Percentiles rank a stretch among this genome's conserved stretches.
Conservation (phyloP, 495 filamentous ascomycete species). For the Trichoderma reesei region DNA sequence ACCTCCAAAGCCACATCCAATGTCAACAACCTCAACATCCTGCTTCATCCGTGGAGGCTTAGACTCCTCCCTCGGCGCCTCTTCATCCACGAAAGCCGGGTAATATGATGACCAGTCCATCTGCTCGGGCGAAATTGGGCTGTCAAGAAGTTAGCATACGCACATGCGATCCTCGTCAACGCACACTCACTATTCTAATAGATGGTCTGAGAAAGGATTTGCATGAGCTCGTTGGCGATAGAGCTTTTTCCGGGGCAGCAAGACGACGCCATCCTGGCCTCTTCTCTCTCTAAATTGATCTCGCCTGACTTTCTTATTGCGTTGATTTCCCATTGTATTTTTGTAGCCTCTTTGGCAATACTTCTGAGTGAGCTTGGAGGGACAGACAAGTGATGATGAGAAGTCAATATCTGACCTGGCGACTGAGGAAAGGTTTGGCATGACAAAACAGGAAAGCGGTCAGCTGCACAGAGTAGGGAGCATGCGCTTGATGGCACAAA, state of each 20-base stretch:
- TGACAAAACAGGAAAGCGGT: background rate
- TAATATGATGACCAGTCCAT: conserved; percentile 90
- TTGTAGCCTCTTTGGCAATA: background rate
- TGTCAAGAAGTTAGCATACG: conserved; percentile 27
- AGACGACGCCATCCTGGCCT: conserved; percentile 11
- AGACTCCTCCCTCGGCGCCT: conserved; percentile 16
- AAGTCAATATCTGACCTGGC: background rate
- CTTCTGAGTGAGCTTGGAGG: background rate
- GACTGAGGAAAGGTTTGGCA: background rate
- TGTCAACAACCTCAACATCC: conserved; percentile 87
- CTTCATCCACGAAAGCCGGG: conserved; percentile 50
- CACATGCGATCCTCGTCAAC: conserved; percentile 5
- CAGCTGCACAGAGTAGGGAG: background rate
- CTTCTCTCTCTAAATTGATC: background rate
- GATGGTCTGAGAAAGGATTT: conserved; percentile 93
- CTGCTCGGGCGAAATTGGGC: conserved; percentile 65
- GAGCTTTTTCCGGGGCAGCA: conserved; percentile 82
- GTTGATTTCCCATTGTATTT: background rate
- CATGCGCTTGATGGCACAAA: background rate
- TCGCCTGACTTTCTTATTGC: conserved; percentile 28
- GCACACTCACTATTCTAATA: conserved; percentile 64
- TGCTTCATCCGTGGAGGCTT: conserved; percentile 41
- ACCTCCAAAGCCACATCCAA: conserved; percentile 93
- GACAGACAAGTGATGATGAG: background rate
- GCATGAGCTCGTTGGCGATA: conserved; percentile 95